Base-by-base conservation (phyloP, 306 rosid genomes). In the Prunus fruticosa region DNA sequence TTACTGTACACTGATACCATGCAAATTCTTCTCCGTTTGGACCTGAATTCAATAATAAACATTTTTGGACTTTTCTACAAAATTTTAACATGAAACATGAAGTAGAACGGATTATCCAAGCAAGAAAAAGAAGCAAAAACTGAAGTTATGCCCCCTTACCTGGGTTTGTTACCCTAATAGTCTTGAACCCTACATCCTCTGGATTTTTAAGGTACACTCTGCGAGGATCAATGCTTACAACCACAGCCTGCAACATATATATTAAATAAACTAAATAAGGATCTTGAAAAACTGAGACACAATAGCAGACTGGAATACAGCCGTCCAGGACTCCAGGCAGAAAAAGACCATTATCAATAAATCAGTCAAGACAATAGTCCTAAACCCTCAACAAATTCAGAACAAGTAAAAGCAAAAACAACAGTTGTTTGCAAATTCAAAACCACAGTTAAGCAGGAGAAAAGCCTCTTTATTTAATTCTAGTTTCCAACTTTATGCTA, bases 1-100 rank as follows among this genome's bases (percentile, higher is more conserved):
- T 89, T 85, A 95, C 99, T 52, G 97, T 90, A 50, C 98, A 95
- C 84, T 95, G 99, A 71, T 95, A 95, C 99, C 99, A 95, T 11
- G 96, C 99, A 83, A 87, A 91, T 79, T 90, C 91, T 82, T 95
- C 97, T 67, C 96, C 97, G 64, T 95, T 89, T 66, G 98, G 97
- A 95, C 99, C 99, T 95, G 92, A 84, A 89, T 85, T 58, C 66
- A 60, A 76, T 68, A 58, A 7, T 9, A 46, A 72, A 67, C 13
- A 10, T 65, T 1, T 5, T 27, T 61, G n/a, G 6, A n/a, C 8
- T 6, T 15, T 49, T 32, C 34, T 41, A 57, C 27, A 62, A 34
- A 34, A 64, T 34, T 43, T 47, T 14, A 41, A 52, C 16, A 12
- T 6, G 51, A 32, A 64, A 45, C 68, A 43, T 25, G 32, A 70